Evolutionary conservation across 2,329 filamentous ascomycete species (phyloP), one percentile per base, ranked within the genome.

Genomic region (Penicillium sp.): DNA sequence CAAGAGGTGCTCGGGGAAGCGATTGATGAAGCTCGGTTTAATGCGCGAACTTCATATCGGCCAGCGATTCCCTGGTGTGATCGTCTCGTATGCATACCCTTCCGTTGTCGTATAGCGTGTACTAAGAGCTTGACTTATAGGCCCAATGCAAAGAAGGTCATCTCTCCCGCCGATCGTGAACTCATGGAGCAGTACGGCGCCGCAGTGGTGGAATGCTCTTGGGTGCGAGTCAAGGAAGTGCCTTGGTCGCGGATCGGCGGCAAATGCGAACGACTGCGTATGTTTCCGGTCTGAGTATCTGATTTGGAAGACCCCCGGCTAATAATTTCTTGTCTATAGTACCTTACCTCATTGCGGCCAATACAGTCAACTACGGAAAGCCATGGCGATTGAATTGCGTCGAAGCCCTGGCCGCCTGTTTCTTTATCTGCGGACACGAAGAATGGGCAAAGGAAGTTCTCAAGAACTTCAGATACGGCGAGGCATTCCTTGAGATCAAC

Each of bases 301-400:
- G 11, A 18, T 14, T 45, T 16, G 10, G 16, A 24, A 16, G 13
- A 25, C 16, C 9, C 14, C 16, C 22, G 25, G 44, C 31, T 56
- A 48, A 53, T 46, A 18, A 39, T 6, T 9, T 2, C 5, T 13
- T 42, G 2, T 48, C 2, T 18, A 28, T 48, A 76, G 76, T 99
- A 50, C 94, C 94, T 0, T 99, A 99, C 71, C 85, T 99, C 7
- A 92, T 99, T 44, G 94, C 94, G 5, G 94, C 94, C 43, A 99
- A 99, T 70, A 88, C 89, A 1, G 94, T 96, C 67, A 99, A 99
- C 75, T 99, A 99, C 74, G 94, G 94, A 54, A 89, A 90, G 66
- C 94, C 94, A 5, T 96, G 92, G 89, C 81, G 92, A 48, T 72
- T 99, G 56, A 99, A 99, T 72, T 99, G 94, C 64, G 94, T 91